Evolutionary conservation across 805 yeast genomes (phyloP).

Genomic region (Cyberlindnera saturnus): DNA sequence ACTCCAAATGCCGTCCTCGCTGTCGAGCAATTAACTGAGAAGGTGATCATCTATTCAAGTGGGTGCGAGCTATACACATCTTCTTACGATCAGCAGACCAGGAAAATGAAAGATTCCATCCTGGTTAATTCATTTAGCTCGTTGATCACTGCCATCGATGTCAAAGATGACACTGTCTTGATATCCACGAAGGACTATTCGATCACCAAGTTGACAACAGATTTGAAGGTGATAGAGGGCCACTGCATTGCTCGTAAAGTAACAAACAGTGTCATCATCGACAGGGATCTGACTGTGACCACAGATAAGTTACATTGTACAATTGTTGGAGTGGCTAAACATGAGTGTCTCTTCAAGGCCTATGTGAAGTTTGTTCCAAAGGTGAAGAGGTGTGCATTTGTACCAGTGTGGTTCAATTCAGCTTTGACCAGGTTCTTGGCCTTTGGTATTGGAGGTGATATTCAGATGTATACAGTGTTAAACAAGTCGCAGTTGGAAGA

Average conservation of each 20-base stretch:
- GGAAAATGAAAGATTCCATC: constrained; percentile 12
- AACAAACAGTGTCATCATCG: constrained; percentile 11
- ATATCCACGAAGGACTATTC: constrained; percentile 27
- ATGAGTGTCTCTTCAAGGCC: constrained; percentile 11
- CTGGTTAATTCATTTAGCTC: constrained; percentile 6
- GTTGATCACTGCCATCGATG: constrained; percentile 19
- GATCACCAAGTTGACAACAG: constrained; percentile 16
- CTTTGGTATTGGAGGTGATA: constrained; percentile 34
- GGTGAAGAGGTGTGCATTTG: constrained; percentile 22
- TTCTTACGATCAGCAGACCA: constrained; percentile 10
- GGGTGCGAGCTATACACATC: constrained; percentile 10
- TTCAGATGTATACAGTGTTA: constrained; percentile 23
- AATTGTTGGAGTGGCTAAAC: constrained; percentile 7
- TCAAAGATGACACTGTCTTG: constrained; percentile 15
- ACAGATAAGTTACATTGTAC: constrained; percentile 19
- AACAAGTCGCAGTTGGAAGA: constrained; percentile 3
- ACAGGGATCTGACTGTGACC: constrained; percentile 10
- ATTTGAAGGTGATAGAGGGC: constrained; percentile 10
- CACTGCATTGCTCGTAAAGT: constrained; percentile 20
- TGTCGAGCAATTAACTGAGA: constrained; percentile 12
- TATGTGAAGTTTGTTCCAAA: constrained; percentile 29
- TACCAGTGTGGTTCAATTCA: constrained; percentile 27
- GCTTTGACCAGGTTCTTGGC: constrained; percentile 18
- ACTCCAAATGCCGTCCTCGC: constrained; percentile 20
- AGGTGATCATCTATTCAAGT: constrained; percentile 15